Percentiles rank a stretch among this genome's conserved stretches.
Evolutionary conservation across 73 alveolate species (phyloP).

Genomic region (Stentor roeselii): DNA sequence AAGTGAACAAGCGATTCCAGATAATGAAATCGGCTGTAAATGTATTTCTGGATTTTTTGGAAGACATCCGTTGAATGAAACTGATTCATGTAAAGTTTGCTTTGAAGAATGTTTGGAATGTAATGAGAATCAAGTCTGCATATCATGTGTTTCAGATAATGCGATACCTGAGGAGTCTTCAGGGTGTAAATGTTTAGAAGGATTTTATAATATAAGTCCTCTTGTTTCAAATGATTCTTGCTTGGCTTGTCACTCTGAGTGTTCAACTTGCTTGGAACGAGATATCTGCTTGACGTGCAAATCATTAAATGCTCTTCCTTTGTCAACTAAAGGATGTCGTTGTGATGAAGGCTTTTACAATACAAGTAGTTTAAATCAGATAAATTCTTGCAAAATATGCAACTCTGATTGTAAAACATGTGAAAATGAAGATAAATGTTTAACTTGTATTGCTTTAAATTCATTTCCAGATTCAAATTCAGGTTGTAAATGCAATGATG

Average conservation of each 20-base stretch:
- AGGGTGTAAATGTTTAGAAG: neutral
- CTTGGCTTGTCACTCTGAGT: neutral
- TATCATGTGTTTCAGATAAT: neutral
- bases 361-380: neutral
- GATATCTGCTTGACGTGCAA: neutral
- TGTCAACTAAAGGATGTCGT: neutral
- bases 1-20: neutral
- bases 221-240: neutral
- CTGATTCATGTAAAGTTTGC: neutral
- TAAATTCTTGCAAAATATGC: neutral
- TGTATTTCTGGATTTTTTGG: neutral
- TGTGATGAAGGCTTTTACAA: neutral
- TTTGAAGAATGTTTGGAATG: neutral
- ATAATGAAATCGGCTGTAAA: neutral
- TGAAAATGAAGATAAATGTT: neutral
- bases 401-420: neutral
- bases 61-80: neutral
- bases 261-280: neutral
- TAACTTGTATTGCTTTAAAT: neutral
- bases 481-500: neutral
- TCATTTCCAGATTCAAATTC: neutral
- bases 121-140: neutral
- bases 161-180: neutral
- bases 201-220: neutral
- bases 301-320: neutral